A percentile compares a stretch with the other conserved stretches of the same genome.
These are phyloP conservation scores for Fagopyrum homotropicum DNA, from an alignment of 148 eudicot genomes.

Conservation along the genomic window DNA sequence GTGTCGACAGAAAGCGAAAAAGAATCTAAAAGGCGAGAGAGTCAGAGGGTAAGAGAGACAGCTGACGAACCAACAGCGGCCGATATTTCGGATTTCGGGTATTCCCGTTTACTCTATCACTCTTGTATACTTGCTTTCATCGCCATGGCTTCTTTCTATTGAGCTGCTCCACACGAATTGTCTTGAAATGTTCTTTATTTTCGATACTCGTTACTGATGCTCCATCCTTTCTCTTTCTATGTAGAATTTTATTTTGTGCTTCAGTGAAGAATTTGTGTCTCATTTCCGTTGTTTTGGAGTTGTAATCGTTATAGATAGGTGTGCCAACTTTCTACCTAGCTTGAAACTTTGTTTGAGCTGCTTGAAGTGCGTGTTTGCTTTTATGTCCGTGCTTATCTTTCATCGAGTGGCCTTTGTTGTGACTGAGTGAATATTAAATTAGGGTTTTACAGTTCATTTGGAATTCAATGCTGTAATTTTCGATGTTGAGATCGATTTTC, in stretches of 20 bases:
- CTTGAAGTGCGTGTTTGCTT: neutral
- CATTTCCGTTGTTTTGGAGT: neutral
- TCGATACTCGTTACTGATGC: neutral
- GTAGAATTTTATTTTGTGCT: neutral
- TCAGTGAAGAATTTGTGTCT: neutral
- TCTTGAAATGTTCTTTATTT: neutral
- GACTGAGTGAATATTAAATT: neutral
- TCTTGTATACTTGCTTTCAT: neutral
- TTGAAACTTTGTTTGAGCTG: neutral
- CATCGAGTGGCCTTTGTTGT: neutral
- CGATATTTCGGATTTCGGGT: slow-evolving; percentile 3
- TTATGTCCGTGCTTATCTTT: neutral
- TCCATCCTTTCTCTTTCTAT: neutral
- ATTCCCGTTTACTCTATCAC: neutral
- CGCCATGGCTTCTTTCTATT: neutral
- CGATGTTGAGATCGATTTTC: neutral
- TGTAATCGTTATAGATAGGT: neutral
- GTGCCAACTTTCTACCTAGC: neutral
- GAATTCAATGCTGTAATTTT: neutral
- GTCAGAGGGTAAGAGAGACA: neutral
- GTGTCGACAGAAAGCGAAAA: too few species aligned
- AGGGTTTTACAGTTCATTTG: neutral
- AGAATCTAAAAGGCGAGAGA: neutral
- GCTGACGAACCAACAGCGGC: neutral
- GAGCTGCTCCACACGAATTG: neutral